phyloP scores from a whole-genome alignment of 202 grass and related monocot genomes.

The Panicum hallii region DNA sequence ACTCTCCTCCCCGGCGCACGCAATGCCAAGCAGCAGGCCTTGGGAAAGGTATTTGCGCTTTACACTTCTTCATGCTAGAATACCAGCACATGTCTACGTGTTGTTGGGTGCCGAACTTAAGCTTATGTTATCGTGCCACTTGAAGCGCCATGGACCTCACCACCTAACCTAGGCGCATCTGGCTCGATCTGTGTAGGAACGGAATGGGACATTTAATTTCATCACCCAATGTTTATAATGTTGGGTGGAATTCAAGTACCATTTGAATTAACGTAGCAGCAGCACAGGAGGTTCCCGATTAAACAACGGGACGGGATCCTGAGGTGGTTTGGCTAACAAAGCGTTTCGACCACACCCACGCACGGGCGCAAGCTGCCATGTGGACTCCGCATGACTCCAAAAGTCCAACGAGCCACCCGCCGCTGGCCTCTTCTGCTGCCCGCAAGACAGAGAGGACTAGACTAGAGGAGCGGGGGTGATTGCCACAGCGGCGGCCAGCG shows the following conservation, averaged over 20 bases:
- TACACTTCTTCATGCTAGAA: conserved; percentile 30
- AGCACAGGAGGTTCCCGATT: neutral
- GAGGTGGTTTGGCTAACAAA: conserved; percentile 1
- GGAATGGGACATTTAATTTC: neutral
- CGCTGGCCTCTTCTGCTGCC: neutral
- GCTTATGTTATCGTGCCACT: neutral
- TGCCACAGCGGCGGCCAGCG: conserved; percentile 8
- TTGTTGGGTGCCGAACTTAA: conserved; percentile 1
- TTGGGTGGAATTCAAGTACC: neutral
- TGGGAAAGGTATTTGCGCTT: conserved; percentile 37
- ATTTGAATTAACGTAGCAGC: neutral
- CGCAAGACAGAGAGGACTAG: neutral
- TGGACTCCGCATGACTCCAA: conserved; percentile 44
- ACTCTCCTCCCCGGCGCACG: conserved; percentile 33
- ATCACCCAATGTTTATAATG: neutral
- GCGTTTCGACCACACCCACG: neutral
- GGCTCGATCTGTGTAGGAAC: neutral
- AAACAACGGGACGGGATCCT: conserved; percentile 38
- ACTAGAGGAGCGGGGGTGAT: neutral
- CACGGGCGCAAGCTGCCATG: conserved; percentile 39
- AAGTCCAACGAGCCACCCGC: conserved; percentile 23
- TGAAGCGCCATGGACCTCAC: neutral
- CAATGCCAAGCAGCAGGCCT: conserved; percentile 29
- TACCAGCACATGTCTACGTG: neutral
- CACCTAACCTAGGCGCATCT: neutral